Evolutionary conservation across 2,329 filamentous ascomycete species (phyloP).

Genomic region (Blumeriella jaapii): DNA sequence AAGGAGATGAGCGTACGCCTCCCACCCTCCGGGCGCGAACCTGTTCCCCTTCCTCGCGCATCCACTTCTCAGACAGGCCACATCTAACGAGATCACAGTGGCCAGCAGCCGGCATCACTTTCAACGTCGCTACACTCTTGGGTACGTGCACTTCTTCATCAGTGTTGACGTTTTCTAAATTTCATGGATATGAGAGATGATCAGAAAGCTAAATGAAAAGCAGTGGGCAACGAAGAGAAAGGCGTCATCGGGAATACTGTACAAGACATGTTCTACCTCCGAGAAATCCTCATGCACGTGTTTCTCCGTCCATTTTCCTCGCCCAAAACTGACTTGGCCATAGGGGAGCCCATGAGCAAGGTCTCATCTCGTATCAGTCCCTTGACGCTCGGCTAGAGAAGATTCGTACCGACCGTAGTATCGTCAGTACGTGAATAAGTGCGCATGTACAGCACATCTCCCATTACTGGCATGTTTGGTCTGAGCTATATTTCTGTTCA

Average conservation of each 20-base stretch:
- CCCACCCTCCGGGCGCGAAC: background rate
- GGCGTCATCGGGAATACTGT: background rate
- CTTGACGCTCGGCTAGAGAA: too few relatives aligned
- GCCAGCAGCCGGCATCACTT: background rate
- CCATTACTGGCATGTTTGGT: too few relatives aligned
- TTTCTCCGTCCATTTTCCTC: too few relatives aligned
- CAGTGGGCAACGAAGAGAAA: background rate
- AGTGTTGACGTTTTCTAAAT: background rate
- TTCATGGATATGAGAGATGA: too few relatives aligned
- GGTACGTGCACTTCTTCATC: background rate
- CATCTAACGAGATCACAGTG: background rate
- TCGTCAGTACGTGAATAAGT: too few relatives aligned
- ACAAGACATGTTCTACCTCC: background rate
- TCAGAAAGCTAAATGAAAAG: too few relatives aligned
- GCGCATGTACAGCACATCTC: too few relatives aligned
- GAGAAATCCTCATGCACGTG: conserved; percentile 1
- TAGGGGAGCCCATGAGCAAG: too few relatives aligned
- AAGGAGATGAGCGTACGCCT: background rate
- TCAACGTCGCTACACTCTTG: background rate
- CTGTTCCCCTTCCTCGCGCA: background rate
- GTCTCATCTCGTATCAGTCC: too few relatives aligned
- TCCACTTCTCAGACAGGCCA: background rate
- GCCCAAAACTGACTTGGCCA: too few relatives aligned
- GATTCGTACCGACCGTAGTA: too few relatives aligned
- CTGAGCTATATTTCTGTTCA: too few relatives aligned